Conservation (phyloP, 345 rosid genomes). For the Theobroma cacao region DNA sequence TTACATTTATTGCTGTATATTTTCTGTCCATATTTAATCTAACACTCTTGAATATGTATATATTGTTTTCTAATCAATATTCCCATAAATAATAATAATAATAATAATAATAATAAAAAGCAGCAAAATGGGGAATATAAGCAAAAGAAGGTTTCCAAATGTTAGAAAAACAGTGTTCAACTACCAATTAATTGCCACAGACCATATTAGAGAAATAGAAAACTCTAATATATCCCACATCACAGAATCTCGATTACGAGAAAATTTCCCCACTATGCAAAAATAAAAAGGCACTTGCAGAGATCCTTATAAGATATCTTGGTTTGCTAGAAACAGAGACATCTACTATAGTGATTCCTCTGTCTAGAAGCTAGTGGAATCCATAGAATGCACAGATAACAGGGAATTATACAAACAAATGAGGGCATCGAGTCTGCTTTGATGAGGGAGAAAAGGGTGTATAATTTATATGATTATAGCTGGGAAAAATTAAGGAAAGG, state of each 20-base stretch:
- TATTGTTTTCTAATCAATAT: too few relatives aligned
- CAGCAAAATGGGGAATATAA: not conserved
- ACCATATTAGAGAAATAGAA: not conserved
- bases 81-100: too few relatives aligned
- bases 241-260: not conserved
- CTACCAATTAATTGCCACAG: not conserved
- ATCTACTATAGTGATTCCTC: not conserved
- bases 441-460: not conserved
- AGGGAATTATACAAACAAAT: not conserved
- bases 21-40: too few relatives aligned
- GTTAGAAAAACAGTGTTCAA: not conserved
- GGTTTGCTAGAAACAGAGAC: not conserved
- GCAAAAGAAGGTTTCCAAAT: not conserved
- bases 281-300: not conserved
- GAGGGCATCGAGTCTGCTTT: not conserved
- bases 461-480: not conserved
- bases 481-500: not conserved
- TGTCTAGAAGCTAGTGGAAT: not conserved
- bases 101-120: too few relatives aligned
- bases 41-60: too few relatives aligned
- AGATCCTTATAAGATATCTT: not conserved
- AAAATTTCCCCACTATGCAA: not conserved
- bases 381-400: too few relatives aligned
- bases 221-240: not conserved
- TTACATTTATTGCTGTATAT: too few relatives aligned